Evolutionary conservation across 169 alveolate genomes (phyloP).

Genomic region (Babesia bovis): DNA sequence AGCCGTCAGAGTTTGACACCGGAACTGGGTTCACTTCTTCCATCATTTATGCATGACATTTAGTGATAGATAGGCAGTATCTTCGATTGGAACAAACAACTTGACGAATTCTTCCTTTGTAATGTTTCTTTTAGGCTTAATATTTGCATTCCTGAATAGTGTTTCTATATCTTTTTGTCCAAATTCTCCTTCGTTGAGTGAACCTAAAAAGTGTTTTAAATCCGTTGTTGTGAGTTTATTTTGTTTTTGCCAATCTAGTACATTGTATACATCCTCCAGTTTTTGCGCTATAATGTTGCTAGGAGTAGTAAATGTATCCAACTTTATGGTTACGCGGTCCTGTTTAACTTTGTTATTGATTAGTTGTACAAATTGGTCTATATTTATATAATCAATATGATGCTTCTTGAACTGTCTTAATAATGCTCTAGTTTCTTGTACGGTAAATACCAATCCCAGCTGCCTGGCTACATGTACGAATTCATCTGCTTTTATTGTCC

Average conservation of each 20-base stretch:
- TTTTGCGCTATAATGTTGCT: constrained; percentile 15
- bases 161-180: constrained; percentile 18
- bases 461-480: constrained; percentile 63
- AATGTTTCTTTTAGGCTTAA: constrained; percentile 35
- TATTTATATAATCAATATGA: constrained; percentile 32
- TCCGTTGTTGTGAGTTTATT: constrained; percentile 54
- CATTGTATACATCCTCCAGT: constrained; percentile 41
- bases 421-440: constrained; percentile 48
- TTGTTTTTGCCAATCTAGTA: constrained; percentile 55
- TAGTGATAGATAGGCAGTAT: constrained; percentile 51
- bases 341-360: constrained; percentile 50
- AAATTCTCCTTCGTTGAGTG: constrained; percentile 61
- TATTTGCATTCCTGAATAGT: constrained; percentile 30
- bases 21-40: not conserved
- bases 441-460: constrained; percentile 57
- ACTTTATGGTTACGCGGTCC: constrained; percentile 33
- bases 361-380: constrained; percentile 60
- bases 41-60: constrained; percentile 27
- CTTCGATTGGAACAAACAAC: constrained; percentile 45
- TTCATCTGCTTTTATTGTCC: constrained; percentile 22
- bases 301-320: constrained; percentile 28
- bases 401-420: constrained; percentile 18
- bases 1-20: not conserved
- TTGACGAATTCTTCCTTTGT: constrained; percentile 47
- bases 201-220: constrained; percentile 54